phyloP scores from a whole-genome alignment of 2,329 filamentous ascomycete species.

The Colletotrichum liriopes region DNA sequence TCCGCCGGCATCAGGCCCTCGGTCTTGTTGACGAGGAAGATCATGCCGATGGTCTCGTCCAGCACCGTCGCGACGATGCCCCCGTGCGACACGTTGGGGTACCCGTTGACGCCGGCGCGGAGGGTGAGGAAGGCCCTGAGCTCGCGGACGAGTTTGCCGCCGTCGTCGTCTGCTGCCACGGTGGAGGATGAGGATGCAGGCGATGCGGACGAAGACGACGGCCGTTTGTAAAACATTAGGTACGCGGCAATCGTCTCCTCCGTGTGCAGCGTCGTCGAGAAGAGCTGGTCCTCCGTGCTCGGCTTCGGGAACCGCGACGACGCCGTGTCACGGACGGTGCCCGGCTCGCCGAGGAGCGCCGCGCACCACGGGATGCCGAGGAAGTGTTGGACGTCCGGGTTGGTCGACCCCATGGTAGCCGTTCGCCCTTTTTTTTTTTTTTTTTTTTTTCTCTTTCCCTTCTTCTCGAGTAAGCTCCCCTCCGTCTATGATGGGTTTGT shows the following conservation, averaged over 20 bases:
- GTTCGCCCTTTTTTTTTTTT: background rate
- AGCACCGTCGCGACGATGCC: slow-evolving; percentile 55
- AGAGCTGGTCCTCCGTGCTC: slow-evolving; percentile 51
- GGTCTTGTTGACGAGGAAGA: slow-evolving; percentile 56
- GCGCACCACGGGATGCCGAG: slow-evolving; percentile 56
- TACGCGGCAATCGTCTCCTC: slow-evolving; percentile 52
- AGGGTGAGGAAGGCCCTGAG: slow-evolving; percentile 52
- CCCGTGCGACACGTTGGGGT: slow-evolving; percentile 54
- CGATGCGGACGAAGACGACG: background rate
- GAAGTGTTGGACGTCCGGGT: slow-evolving; percentile 50
- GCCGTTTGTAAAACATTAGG: slow-evolving; percentile 53
- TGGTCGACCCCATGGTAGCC: slow-evolving; percentile 31
- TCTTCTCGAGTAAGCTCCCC: background rate
- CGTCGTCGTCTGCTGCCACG: slow-evolving; percentile 22
- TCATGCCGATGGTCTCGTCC: slow-evolving; percentile 56
- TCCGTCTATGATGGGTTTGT: too few species aligned
- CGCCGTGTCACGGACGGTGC: slow-evolving; percentile 52
- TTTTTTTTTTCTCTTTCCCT: background rate
- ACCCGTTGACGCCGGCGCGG: slow-evolving; percentile 54
- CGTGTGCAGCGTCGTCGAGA: slow-evolving; percentile 52
- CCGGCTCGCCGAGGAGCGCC: slow-evolving; percentile 48
- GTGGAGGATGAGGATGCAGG: too few species aligned
- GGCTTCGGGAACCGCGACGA: slow-evolving; percentile 51
- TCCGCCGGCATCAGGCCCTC: slow-evolving; percentile 47
- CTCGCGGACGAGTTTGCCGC: slow-evolving; percentile 49